Conservation (phyloP, 2,329 filamentous ascomycete genomes). For the Colletotrichum sp. region DNA sequence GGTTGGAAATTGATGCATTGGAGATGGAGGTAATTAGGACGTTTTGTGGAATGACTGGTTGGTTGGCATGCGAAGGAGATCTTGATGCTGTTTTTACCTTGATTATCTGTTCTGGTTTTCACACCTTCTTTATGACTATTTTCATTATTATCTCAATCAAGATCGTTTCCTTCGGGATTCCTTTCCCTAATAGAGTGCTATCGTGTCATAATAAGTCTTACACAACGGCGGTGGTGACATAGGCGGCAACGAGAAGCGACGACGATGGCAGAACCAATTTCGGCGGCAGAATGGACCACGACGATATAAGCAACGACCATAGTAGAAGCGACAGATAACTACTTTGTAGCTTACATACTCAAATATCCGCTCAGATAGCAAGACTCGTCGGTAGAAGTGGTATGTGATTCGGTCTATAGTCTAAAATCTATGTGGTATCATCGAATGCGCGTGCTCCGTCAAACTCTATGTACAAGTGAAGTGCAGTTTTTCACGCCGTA, state of each 20-base stretch:
- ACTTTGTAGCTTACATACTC: too few relatives aligned
- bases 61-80: background rate
- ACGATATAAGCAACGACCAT: too few relatives aligned
- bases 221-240: too few relatives aligned
- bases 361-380: background rate
- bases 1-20: background rate
- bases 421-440: background rate
- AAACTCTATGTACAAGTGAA: background rate
- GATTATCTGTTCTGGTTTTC: background rate
- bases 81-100: background rate
- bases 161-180: accelerated
- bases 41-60: background rate
- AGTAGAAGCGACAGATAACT: background rate
- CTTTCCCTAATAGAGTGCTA: background rate
- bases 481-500: background rate
- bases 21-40: background rate
- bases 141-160: accelerated
- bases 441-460: background rate
- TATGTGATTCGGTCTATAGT: background rate
- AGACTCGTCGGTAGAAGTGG: background rate
- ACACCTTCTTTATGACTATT: background rate
- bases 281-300: too few relatives aligned
- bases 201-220: background rate
- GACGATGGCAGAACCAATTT: too few relatives aligned
- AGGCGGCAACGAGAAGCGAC: too few relatives aligned